phyloP scores from a whole-genome alignment of 2,329 filamentous ascomycete species.

The Aspergillus nomiae region DNA sequence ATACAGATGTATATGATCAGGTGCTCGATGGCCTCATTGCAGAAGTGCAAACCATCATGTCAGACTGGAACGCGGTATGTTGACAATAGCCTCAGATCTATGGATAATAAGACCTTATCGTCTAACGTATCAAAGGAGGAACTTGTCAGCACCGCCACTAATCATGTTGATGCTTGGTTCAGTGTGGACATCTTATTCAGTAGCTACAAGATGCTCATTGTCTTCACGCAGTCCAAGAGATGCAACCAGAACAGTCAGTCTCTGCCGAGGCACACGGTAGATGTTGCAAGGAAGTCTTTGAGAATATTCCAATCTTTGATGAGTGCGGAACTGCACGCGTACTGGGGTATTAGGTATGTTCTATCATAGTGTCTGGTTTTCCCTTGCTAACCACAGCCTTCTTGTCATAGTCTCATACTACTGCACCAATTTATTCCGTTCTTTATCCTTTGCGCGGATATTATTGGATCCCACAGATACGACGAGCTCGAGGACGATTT shows the following conservation, averaged over 20 bases:
- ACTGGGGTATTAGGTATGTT: constrained; percentile 13
- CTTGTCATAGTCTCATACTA: constrained; percentile 11
- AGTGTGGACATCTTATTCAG: constrained; percentile 21
- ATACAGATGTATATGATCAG: constrained; percentile 8
- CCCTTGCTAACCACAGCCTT: not conserved
- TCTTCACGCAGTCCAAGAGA: constrained; percentile 20
- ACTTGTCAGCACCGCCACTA: constrained; percentile 13
- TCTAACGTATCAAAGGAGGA: constrained; percentile 13
- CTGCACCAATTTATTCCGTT: constrained; percentile 19
- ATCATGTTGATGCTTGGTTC: constrained; percentile 20
- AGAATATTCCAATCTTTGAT: constrained; percentile 9
- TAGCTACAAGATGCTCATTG: constrained; percentile 24
- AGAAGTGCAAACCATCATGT: constrained; percentile 18
- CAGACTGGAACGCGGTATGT: constrained; percentile 17
- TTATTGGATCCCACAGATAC: constrained; percentile 12
- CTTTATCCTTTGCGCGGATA: constrained; percentile 15
- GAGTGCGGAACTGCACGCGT: not conserved
- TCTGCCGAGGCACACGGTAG: constrained; percentile 13
- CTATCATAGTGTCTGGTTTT: too few relatives aligned
- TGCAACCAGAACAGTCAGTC: constrained; percentile 8
- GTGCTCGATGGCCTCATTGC: constrained; percentile 11
- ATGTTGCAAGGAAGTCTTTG: constrained; percentile 11
- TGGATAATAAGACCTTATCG: not conserved
- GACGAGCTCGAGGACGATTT: constrained; percentile 8
- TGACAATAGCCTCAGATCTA: not conserved